Percentiles rank a stretch among this genome's conserved stretches.
Evolutionary conservation across 2,329 filamentous ascomycete genomes (phyloP).

Genomic region (Acephala macrosclerotiorum): DNA sequence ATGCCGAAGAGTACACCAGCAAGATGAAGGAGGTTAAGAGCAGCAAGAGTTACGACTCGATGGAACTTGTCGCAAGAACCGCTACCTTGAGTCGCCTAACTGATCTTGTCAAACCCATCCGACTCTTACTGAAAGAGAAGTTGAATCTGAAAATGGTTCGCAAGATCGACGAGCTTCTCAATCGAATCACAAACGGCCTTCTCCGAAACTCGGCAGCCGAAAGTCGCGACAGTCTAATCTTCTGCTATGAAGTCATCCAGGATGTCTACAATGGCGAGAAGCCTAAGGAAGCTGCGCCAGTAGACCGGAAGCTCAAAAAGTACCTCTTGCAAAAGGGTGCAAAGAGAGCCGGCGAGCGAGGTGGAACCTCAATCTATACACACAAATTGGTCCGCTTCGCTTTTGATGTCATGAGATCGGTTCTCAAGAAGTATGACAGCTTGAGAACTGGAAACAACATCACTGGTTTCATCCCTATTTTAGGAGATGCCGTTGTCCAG

Average conservation of each 20-base stretch:
- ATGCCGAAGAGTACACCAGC: conserved; percentile 92
- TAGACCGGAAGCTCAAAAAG: conserved; percentile 69
- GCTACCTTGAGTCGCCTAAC: conserved; percentile 78
- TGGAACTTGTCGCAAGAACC: conserved; percentile 88
- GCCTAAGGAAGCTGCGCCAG: conserved; percentile 57
- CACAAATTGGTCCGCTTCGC: conserved; percentile 91
- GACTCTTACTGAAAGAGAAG: conserved; percentile 81
- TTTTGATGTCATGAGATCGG: conserved; percentile 82
- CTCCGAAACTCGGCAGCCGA: conserved; percentile 81
- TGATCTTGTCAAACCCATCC: conserved; percentile 79
- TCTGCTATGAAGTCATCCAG: conserved; percentile 94
- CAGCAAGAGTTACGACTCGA: conserved; percentile 97
- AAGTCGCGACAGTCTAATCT: conserved; percentile 84
- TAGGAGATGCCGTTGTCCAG: conserved; percentile 85
- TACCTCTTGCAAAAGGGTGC: conserved; percentile 84
- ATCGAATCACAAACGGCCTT: conserved; percentile 83
- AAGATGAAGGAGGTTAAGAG: conserved; percentile 98
- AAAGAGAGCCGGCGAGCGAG: conserved; percentile 75
- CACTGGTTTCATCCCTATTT: conserved; percentile 83
- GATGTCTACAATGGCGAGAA: conserved; percentile 76
- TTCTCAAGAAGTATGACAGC: conserved; percentile 85
- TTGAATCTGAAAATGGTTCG: conserved; percentile 82
- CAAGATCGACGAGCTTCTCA: conserved; percentile 89
- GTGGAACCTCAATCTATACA: conserved; percentile 77
- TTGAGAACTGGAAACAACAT: conserved; percentile 83